Base-by-base conservation (phyloP, 371 early-diverging fungal genomes). In the Mucor sp. region DNA sequence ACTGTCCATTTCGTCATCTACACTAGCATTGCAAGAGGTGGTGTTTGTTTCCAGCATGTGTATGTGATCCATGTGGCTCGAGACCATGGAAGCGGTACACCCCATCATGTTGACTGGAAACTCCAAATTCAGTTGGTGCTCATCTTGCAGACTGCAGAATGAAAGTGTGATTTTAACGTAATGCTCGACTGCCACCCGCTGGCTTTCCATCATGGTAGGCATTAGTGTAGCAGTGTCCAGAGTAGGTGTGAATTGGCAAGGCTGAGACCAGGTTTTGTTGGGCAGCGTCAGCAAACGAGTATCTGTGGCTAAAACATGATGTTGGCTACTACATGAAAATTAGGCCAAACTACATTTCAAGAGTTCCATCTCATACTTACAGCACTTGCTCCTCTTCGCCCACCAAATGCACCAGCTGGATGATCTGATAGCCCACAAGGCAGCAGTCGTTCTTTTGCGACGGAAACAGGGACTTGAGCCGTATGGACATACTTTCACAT, bases 401-500 rank as follows among this genome's bases (percentile, higher is more conserved):
- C 12, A 23, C 50, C 25, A 63, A 25, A 30, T 63, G 67, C 17
- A 71, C 19, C 9, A 37, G 9, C 19, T 71, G 71, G 7, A 67
- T 44, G 17, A 71, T 23, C 28, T 71, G 71, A 28, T 67, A 71
- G 30, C 63, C 67, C 15, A 71, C 33, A 41, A 71, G 63, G 48
- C 63, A 71, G 3, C 56, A 55, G 7, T 33, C 41, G 19, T 17
- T 23, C 11, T 44, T 7, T 1, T 15, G 5, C n/a, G 21, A 32
- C 11, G 37, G 35, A 39, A 21, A 39, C 39, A 27, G 44, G 0
- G 71, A 58, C 21, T 63, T 66, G 44, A 71, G 27, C 47, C 63
- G 35, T 17, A 71, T 30, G 8, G 50, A 63, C 7, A 66, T 23
- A 28, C 11, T 25, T 21, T 56, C 63, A 58, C 23, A 21, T 25